phyloP scores from a whole-genome alignment of 208 protist species.

The Trypanosoma cruzi region DNA sequence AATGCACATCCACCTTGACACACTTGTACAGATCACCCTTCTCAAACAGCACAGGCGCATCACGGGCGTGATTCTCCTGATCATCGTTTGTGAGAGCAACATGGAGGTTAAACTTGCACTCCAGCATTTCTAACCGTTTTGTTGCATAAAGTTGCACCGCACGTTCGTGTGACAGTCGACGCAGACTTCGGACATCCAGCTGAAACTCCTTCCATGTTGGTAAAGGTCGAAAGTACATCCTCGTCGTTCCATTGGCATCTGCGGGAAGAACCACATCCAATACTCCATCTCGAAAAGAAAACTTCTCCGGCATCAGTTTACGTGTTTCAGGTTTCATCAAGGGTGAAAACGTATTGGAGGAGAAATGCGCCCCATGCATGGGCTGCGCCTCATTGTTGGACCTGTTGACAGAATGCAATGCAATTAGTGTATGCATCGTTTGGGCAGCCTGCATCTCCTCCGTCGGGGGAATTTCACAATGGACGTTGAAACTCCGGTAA shows the following conservation, averaged over 20 bases:
- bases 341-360: constrained; percentile 3
- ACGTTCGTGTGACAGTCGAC: constrained; percentile 41
- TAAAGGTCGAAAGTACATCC: constrained; percentile 30
- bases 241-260: constrained; percentile 9
- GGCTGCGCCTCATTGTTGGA: neutral
- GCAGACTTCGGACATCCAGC: constrained; percentile 51
- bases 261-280: constrained; percentile 30
- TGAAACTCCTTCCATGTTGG: constrained; percentile 73
- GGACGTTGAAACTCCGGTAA: constrained; percentile 52
- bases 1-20: constrained; percentile 89
- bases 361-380: neutral
- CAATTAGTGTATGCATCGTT: neutral
- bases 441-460: neutral
- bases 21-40: constrained; percentile 78
- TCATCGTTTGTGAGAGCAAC: constrained; percentile 79
- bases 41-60: neutral
- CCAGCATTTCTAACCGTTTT: constrained; percentile 79
- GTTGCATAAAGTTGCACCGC: constrained; percentile 66
- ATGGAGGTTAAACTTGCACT: constrained; percentile 86
- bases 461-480: constrained; percentile 14
- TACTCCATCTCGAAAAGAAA: constrained; percentile 33
- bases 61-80: constrained; percentile 36
- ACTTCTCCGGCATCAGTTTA: constrained; percentile 9
- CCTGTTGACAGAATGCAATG: neutral
- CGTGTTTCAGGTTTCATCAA: constrained; percentile 1